Percentiles rank a stretch among this genome's conserved stretches.
These are phyloP conservation scores for Brachypodium distachyon DNA, from an alignment of 202 grass and related monocot species.

Conservation along the genomic window DNA sequence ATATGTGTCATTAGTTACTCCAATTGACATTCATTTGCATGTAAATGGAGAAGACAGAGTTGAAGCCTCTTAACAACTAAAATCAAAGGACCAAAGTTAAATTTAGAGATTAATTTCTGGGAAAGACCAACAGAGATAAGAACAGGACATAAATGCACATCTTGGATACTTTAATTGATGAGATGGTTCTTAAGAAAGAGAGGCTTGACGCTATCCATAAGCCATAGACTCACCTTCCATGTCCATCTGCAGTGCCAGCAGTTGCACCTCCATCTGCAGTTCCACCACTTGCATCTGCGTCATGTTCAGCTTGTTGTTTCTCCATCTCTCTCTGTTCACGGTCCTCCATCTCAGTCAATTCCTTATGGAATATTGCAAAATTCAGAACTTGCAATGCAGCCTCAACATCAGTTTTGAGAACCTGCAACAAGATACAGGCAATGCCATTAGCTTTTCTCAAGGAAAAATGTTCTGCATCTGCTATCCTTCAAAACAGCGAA, in stretches of 20 bases:
- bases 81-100: not conserved
- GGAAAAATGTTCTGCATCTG: not conserved
- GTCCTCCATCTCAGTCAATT: constrained; percentile 94
- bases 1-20: not conserved
- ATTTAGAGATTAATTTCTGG: not conserved
- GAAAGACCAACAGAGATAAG: not conserved
- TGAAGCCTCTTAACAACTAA: not conserved
- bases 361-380: constrained; percentile 96
- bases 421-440: constrained; percentile 23
- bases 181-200: not conserved
- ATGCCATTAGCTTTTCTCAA: not conserved
- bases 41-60: not conserved
- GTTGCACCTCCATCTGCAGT: constrained; percentile 26
- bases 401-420: constrained; percentile 83
- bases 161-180: not conserved
- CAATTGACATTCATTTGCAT: not conserved
- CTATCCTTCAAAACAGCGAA: constrained; percentile 2
- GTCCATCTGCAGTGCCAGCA: constrained; percentile 31
- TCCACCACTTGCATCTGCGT: constrained; percentile 35
- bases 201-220: not conserved
- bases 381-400: constrained; percentile 92
- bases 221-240: constrained; percentile 38
- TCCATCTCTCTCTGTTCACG: constrained; percentile 78
- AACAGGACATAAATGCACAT: not conserved
- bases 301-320: constrained; percentile 73